phyloP scores from a whole-genome alignment of 805 yeast genomes.

The Wickerhamiella dianesei region DNA sequence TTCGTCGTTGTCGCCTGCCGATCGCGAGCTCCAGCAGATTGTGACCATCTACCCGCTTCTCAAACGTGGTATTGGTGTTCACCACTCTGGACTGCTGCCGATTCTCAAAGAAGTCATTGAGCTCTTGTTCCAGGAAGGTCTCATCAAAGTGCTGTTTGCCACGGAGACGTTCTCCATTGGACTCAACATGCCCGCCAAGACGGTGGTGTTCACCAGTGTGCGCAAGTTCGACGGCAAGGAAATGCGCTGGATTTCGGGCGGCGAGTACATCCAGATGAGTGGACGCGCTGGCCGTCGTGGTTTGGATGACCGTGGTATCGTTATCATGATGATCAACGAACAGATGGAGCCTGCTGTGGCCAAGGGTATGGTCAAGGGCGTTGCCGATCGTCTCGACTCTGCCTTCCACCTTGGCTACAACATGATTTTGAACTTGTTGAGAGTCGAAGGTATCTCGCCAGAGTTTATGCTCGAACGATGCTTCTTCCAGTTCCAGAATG shows the following conservation, averaged over 20 bases:
- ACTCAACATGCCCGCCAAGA: slow-evolving; percentile 97
- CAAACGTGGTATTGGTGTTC: slow-evolving; percentile 95
- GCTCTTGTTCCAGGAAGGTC: slow-evolving; percentile 92
- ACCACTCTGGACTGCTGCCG: slow-evolving; percentile 92
- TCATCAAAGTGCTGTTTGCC: slow-evolving; percentile 86
- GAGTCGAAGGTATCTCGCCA: slow-evolving; percentile 97
- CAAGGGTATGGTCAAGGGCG: slow-evolving; percentile 98
- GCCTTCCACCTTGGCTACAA: slow-evolving; percentile 96
- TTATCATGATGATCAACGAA: slow-evolving; percentile 97
- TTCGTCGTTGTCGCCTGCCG: slow-evolving; percentile 74
- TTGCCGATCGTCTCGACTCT: slow-evolving; percentile 92
- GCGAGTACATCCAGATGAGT: slow-evolving; percentile 98
- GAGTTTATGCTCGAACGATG: slow-evolving; percentile 93
- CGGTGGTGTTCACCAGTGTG: slow-evolving; percentile 94
- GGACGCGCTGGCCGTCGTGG: slow-evolving; percentile 99
- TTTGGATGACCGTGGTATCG: slow-evolving; percentile 97
- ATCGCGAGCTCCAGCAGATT: slow-evolving; percentile 87
- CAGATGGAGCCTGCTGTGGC: slow-evolving; percentile 99
- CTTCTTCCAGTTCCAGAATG: slow-evolving; percentile 89
- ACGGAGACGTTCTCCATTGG: slow-evolving; percentile 98
- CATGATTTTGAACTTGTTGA: slow-evolving; percentile 86
- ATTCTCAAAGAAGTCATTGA: slow-evolving; percentile 91
- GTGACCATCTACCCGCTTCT: slow-evolving; percentile 78
- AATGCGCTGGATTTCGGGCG: slow-evolving; percentile 98
- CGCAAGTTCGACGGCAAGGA: slow-evolving; percentile 98